A percentile compares a stretch with the other conserved stretches of the same genome.
Conservation (phyloP, 495 filamentous ascomycete species). For the Xeromyces bisporus region DNA sequence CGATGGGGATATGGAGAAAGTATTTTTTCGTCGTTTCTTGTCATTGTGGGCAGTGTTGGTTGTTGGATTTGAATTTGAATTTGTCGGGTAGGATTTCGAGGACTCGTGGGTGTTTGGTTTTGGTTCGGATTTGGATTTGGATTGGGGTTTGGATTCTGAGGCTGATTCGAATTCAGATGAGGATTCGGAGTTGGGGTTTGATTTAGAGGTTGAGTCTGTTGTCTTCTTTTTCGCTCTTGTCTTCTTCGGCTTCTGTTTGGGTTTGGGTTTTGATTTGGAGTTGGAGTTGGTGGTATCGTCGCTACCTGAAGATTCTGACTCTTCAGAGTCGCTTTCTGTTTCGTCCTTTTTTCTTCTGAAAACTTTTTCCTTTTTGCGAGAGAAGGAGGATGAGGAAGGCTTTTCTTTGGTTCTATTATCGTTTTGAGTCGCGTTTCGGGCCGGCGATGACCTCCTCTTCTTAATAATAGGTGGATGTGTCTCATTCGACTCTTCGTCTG, state of each 20-base stretch:
- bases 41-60: too few relatives aligned
- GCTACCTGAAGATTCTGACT: not conserved
- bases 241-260: not conserved
- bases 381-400: too few relatives aligned
- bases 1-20: too few relatives aligned
- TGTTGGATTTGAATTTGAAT: too few relatives aligned
- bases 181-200: not conserved
- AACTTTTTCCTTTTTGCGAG: too few relatives aligned
- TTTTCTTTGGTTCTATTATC: not conserved
- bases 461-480: too few relatives aligned
- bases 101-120: not conserved
- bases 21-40: too few relatives aligned
- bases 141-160: not conserved
- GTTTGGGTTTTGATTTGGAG: not conserved
- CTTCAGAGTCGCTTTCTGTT: not conserved
- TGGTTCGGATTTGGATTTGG: constrained; percentile 3
- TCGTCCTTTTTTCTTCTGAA: too few relatives aligned
- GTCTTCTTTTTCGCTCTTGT: not conserved
- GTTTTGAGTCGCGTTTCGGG: not conserved
- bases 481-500: too few relatives aligned
- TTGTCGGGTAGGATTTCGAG: too few relatives aligned
- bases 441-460: too few relatives aligned
- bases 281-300: not conserved
- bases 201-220: not conserved
- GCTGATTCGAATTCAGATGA: constrained; percentile 1